Evolutionary conservation across 257 asterid species (phyloP).

Genomic region (Rhazya stricta): DNA sequence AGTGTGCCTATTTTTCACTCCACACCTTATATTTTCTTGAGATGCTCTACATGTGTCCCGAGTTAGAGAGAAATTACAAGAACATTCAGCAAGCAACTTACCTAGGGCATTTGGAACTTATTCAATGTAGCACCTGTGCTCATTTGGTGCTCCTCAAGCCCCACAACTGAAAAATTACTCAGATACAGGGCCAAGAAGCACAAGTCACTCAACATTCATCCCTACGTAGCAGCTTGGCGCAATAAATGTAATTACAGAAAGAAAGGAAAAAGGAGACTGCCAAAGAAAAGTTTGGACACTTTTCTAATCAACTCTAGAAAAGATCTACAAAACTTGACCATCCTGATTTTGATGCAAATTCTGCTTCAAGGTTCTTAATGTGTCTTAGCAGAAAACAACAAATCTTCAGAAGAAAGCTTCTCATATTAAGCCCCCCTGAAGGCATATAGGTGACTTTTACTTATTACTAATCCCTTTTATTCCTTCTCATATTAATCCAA

Average conservation of each 20-base stretch:
- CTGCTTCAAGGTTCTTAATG: neutral
- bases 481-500: neutral
- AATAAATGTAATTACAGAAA: neutral
- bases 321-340: neutral
- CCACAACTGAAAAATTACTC: neutral
- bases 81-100: neutral
- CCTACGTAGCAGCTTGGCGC: neutral
- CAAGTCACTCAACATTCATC: neutral
- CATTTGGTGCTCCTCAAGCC: neutral
- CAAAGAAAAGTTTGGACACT: neutral
- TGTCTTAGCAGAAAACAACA: neutral
- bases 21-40: neutral
- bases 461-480: neutral
- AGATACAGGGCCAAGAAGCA: neutral
- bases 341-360: neutral
- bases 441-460: neutral
- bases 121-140: neutral
- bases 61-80: neutral
- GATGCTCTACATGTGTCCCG: neutral
- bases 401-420: neutral
- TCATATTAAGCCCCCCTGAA: neutral
- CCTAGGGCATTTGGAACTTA: neutral
- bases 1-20: neutral
- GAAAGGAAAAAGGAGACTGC: neutral
- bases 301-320: neutral